Evolutionary conservation across 305 asterid genomes (phyloP).

Genomic region (Fraxinus angustifolia): DNA sequence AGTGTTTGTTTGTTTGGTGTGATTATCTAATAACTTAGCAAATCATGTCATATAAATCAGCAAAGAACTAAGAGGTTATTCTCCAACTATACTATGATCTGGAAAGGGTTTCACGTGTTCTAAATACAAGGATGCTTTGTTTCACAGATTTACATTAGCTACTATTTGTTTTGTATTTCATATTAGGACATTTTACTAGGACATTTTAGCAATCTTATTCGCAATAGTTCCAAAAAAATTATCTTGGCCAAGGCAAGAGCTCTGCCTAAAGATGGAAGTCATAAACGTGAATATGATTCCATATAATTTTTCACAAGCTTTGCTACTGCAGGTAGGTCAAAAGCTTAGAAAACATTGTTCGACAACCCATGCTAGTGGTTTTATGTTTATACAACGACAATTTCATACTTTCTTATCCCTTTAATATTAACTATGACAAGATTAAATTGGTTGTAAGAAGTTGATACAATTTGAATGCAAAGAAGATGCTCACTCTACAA

Average conservation of each 20-base stretch:
- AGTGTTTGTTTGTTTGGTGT: background rate
- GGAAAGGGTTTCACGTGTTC: background rate
- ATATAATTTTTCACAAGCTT: background rate
- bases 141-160: background rate
- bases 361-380: background rate
- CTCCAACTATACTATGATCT: background rate
- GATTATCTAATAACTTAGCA: background rate
- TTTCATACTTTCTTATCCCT: background rate
- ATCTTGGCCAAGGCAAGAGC: background rate
- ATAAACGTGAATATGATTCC: background rate
- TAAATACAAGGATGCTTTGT: background rate
- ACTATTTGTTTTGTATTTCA: background rate
- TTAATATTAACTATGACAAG: background rate
- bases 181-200: background rate
- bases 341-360: background rate
- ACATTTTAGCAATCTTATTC: background rate
- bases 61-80: background rate
- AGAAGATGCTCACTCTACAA: background rate
- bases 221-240: background rate
- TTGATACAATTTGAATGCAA: background rate
- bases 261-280: background rate
- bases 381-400: background rate
- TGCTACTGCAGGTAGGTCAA: background rate
- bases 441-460: background rate
- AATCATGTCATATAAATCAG: background rate